Evolutionary conservation across 1,284 basidiomycete species (phyloP).

Genomic region (Pascua sp.): DNA sequence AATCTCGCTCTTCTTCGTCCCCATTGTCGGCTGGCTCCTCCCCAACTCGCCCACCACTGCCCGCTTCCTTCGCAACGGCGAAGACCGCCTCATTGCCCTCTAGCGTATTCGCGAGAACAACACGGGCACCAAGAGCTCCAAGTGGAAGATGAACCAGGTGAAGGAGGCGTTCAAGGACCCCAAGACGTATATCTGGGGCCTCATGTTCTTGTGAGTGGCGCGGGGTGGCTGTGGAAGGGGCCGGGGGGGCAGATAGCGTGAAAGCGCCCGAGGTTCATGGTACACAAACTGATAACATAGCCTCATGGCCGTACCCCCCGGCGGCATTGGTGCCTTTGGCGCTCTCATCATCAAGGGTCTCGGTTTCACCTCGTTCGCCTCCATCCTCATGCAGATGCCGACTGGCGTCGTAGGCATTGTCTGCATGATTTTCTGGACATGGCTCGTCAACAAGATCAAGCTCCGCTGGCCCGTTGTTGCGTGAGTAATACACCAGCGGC

Average conservation of each 20-base stretch:
- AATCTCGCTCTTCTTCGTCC: slow-evolving; percentile 52
- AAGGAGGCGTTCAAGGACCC: slow-evolving; percentile 43
- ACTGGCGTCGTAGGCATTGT: slow-evolving; percentile 54
- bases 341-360: slow-evolving; percentile 41
- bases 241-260: too few relatives aligned
- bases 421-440: slow-evolving; percentile 49
- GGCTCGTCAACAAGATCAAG: slow-evolving; percentile 53
- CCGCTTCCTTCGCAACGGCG: slow-evolving; percentile 38
- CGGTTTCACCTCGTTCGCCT: slow-evolving; percentile 44
- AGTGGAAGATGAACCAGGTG: slow-evolving; percentile 46
- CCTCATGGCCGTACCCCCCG: slow-evolving; percentile 37
- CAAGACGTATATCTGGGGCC: slow-evolving; percentile 38
- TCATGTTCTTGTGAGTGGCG: slow-evolving; percentile 43
- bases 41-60: slow-evolving; percentile 45
- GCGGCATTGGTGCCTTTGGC: slow-evolving; percentile 46
- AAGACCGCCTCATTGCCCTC: slow-evolving; percentile 45
- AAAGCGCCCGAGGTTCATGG: too few relatives aligned
- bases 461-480: slow-evolving; percentile 56
- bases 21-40: slow-evolving; percentile 51
- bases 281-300: too few relatives aligned
- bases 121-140: slow-evolving; percentile 44
- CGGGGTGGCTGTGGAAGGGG: too few relatives aligned
- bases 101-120: slow-evolving; percentile 47
- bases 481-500: slow-evolving; percentile 10
- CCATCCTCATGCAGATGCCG: slow-evolving; percentile 50